phyloP scores from a whole-genome alignment of 495 filamentous ascomycete species.

The Penicillium pancosmium region DNA sequence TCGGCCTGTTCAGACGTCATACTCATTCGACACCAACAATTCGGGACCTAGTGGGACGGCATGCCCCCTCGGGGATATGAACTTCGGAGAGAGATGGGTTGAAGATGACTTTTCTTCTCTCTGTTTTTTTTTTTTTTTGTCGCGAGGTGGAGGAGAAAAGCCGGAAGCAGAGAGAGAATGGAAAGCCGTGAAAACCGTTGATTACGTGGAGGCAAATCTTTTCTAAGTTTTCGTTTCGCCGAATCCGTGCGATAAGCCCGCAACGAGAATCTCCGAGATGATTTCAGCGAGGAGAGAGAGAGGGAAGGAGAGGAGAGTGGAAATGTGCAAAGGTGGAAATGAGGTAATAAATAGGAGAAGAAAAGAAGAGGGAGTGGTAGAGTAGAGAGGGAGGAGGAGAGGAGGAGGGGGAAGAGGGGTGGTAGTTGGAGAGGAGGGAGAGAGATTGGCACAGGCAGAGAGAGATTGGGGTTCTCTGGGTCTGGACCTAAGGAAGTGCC shows the following conservation, averaged over 20 bases:
- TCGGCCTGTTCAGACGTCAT: conserved; percentile 49
- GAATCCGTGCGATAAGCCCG: conserved; percentile 30
- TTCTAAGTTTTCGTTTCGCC: conserved; percentile 24
- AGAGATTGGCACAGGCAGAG: too few relatives aligned
- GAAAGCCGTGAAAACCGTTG: conserved; percentile 2
- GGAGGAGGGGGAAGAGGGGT: conserved; percentile 3
- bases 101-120: background rate
- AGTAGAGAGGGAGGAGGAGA: conserved; percentile 25
- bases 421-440: conserved; percentile 13
- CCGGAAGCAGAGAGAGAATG: background rate
- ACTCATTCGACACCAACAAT: conserved; percentile 32
- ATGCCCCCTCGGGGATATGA: conserved; percentile 31
- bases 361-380: background rate
- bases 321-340: conserved; percentile 6
- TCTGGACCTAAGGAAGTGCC: too few relatives aligned
- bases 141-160: background rate
- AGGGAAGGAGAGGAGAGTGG: background rate
- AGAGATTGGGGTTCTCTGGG: too few relatives aligned
- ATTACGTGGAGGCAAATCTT: conserved; percentile 37
- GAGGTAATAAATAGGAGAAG: conserved; percentile 13
- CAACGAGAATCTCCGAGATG: conserved; percentile 3
- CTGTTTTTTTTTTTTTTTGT: background rate
- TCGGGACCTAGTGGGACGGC: conserved; percentile 35
- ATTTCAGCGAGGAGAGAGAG: conserved; percentile 3
- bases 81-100: background rate